These are phyloP conservation scores for Haplosporangium sp. DNA, from an alignment of 371 early-diverging fungal species.

Conservation along the genomic window DNA sequence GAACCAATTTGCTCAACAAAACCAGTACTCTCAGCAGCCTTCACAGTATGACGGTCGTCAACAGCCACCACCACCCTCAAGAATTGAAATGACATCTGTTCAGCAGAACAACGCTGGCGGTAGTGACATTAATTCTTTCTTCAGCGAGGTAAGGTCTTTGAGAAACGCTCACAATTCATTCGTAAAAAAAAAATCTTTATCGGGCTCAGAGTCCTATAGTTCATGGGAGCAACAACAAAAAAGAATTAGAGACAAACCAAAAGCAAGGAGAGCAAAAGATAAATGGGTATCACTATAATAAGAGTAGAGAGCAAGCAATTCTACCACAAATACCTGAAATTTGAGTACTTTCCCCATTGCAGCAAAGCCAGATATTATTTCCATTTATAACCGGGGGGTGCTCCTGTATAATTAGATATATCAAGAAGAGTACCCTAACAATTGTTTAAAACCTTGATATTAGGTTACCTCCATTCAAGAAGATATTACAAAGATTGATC, in stretches of 20 bases:
- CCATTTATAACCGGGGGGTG: no score
- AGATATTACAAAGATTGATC: constrained; percentile 68
- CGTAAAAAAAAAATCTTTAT: neutral
- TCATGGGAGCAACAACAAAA: no score
- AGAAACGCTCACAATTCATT: neutral
- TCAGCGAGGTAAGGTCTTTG: constrained; percentile 43
- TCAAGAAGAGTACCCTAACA: no score
- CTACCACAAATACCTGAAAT: no score
- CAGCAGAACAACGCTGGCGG: constrained; percentile 5
- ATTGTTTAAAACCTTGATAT: neutral
- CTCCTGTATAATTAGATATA: no score
- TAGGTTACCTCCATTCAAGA: constrained; percentile 80
- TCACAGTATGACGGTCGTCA: constrained; percentile 11
- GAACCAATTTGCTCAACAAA: constrained; percentile 16
- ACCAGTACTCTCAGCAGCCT: constrained; percentile 8
- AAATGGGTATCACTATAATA: no score
- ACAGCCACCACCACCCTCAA: constrained; percentile 19
- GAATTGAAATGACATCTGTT: constrained; percentile 40
- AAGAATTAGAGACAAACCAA: no score
- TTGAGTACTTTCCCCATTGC: no score
- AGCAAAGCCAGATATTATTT: no score
- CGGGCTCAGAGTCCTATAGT: neutral
- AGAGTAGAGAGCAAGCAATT: no score
- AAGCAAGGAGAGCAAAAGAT: no score
- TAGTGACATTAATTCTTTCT: constrained; percentile 41